Conservation (phyloP, 768 basidiomycete species). For the Amanita jacksonii region DNA sequence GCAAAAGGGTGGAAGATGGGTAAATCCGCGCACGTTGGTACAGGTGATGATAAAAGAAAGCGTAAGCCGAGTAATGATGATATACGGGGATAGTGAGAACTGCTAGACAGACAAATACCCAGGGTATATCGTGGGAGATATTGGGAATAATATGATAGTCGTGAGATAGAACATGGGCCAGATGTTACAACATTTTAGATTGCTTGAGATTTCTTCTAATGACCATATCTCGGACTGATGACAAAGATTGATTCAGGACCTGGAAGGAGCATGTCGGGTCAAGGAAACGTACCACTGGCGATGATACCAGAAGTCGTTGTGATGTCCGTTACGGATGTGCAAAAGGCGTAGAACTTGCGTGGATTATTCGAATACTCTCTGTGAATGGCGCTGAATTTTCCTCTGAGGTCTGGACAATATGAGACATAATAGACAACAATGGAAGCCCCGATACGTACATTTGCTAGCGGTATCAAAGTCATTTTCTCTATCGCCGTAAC, state of each 20-base stretch:
- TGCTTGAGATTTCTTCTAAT: slow-evolving; percentile 70
- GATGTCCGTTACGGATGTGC: slow-evolving; percentile 69
- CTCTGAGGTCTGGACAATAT: slow-evolving; percentile 42
- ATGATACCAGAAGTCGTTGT: slow-evolving; percentile 69
- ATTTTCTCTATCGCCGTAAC: slow-evolving; percentile 62
- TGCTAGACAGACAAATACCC: no score
- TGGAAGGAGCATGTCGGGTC: neutral
- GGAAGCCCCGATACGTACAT: slow-evolving; percentile 36
- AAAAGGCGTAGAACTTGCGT: slow-evolving; percentile 70
- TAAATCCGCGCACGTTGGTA: no score
- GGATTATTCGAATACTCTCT: slow-evolving; percentile 66
- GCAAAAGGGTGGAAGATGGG: no score
- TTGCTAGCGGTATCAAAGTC: slow-evolving; percentile 63
- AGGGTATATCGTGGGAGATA: no score
- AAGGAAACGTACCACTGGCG: slow-evolving; percentile 48
- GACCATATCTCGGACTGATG: slow-evolving; percentile 70
- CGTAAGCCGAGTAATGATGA: no score
- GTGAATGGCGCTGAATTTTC: slow-evolving; percentile 70
- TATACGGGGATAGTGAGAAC: no score
- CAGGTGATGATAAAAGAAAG: no score
- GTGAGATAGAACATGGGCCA: no score
- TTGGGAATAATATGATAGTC: no score
- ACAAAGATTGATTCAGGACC: no score
- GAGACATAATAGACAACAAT: neutral
- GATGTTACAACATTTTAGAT: slow-evolving; percentile 50